Evolutionary conservation across 2,329 filamentous ascomycete species (phyloP).

Genomic region (Metarhizium robertsii): DNA sequence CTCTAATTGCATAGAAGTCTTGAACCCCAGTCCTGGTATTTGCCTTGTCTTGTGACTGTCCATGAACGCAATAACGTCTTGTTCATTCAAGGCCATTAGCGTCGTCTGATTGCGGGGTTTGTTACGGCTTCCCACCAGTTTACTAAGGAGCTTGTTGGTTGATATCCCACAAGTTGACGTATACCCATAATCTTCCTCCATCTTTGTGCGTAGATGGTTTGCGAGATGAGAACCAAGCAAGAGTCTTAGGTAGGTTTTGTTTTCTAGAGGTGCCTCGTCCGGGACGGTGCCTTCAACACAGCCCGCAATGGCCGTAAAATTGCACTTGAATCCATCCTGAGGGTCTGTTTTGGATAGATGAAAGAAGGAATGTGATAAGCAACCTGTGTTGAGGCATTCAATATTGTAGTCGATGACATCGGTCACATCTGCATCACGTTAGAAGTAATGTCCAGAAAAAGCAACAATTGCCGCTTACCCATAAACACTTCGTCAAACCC

Average conservation of each 20-base stretch:
- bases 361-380: slow-evolving; percentile 66
- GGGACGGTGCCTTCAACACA: slow-evolving; percentile 31
- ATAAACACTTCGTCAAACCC: slow-evolving; percentile 79
- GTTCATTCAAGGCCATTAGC: slow-evolving; percentile 55
- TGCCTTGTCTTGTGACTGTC: slow-evolving; percentile 67
- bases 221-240: slow-evolving; percentile 76
- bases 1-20: slow-evolving; percentile 40
- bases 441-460: slow-evolving; percentile 7
- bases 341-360: slow-evolving; percentile 64
- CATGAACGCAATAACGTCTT: slow-evolving; percentile 57
- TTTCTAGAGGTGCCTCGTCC: slow-evolving; percentile 17
- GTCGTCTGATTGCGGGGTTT: slow-evolving; percentile 87
- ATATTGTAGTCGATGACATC: slow-evolving; percentile 80
- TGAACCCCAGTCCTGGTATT: slow-evolving; percentile 79
- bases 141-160: slow-evolving; percentile 78
- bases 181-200: slow-evolving; percentile 72
- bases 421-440: slow-evolving; percentile 57
- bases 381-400: slow-evolving; percentile 56
- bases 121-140: slow-evolving; percentile 72
- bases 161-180: slow-evolving; percentile 83
- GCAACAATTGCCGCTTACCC: slow-evolving; percentile 22
- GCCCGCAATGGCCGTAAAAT: slow-evolving; percentile 61
- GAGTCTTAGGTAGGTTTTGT: slow-evolving; percentile 48
- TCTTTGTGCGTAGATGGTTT: slow-evolving; percentile 56
- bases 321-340: slow-evolving; percentile 69